Conservation (phyloP, 1,284 basidiomycete genomes). For the Cutaneotrichosporon cutaneum region DNA sequence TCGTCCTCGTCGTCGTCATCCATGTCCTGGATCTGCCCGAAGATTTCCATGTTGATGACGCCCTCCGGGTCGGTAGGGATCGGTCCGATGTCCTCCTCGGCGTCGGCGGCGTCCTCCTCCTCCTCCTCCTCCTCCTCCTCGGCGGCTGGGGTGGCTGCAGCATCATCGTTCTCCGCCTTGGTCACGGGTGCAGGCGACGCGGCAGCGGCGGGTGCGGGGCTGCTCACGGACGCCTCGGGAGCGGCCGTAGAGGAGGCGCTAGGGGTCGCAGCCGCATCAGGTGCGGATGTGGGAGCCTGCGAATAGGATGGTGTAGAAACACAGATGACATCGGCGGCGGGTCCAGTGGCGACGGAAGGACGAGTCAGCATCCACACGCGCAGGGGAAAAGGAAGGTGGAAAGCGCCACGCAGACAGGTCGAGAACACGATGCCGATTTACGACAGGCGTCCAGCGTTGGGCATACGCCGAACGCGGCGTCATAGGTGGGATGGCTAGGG, state of each 20-base stretch:
- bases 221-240: background rate
- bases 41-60: conserved; percentile 73
- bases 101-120: no score
- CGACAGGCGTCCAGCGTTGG: background rate
- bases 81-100: conserved; percentile 12
- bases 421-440: background rate
- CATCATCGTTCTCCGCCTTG: background rate
- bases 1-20: conserved; percentile 70
- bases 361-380: background rate
- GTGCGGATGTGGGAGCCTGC: conserved; percentile 3
- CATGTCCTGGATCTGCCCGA: conserved; percentile 82
- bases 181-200: background rate
- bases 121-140: background rate
- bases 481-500: background rate
- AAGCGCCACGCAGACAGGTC: background rate
- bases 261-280: background rate
- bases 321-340: background rate
- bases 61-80: conserved; percentile 31
- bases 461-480: background rate
- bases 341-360: background rate
- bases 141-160: background rate
- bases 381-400: background rate
- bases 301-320: background rate
- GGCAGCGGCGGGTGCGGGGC: background rate
- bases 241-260: background rate